A percentile compares a stretch with the other conserved stretches of the same genome.
phyloP scores from a whole-genome alignment of 257 asterid species.

The Solanum gracilifrons region DNA sequence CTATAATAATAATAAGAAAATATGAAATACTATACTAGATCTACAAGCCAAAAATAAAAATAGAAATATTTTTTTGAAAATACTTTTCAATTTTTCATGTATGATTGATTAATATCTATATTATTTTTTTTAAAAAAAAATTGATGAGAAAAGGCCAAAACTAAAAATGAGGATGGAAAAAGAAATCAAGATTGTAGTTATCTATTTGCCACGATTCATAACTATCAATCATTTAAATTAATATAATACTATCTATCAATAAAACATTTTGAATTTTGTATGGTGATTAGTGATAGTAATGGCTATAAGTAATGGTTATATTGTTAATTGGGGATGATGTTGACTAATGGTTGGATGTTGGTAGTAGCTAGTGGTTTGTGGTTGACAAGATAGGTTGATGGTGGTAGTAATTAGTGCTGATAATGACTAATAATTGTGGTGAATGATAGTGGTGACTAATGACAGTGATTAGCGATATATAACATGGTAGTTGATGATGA shows the following conservation, averaged over 20 bases:
- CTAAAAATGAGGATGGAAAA: neutral
- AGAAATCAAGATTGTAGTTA: neutral
- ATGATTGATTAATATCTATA: too few species aligned
- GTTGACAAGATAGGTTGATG: too few species aligned
- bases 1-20: neutral
- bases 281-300: neutral
- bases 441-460: neutral
- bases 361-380: neutral
- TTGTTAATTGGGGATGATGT: neutral
- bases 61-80: too few species aligned
- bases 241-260: too few species aligned
- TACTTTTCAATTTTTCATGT: too few species aligned
- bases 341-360: neutral
- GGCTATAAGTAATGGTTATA: neutral
- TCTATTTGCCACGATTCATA: neutral
- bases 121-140: too few species aligned
- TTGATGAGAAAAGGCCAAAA: neutral
- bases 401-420: fast-evolving
- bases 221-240: neutral
- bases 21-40: neutral
- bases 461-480: neutral
- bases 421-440: neutral
- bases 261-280: too few species aligned
- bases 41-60: neutral
- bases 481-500: neutral